Evolutionary conservation across 1,284 basidiomycete genomes (phyloP).

Genomic region (Melampsora abietis-canadensis): DNA sequence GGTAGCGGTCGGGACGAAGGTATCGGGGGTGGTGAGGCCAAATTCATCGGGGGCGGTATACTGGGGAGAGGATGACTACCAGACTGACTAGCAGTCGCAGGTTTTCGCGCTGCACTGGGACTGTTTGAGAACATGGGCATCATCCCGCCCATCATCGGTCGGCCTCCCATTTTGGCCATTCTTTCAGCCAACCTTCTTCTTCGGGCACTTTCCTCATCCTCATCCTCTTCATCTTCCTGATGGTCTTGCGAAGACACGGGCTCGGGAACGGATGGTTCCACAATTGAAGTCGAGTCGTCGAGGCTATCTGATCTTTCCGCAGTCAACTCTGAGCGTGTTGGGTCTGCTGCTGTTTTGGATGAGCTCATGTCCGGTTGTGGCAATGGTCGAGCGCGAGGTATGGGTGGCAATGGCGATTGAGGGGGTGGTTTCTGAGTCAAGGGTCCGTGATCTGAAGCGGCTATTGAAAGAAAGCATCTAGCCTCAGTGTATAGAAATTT

Average conservation of each 20-base stretch:
- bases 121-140: slow-evolving; percentile 20
- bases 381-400: neutral
- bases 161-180: slow-evolving; percentile 40
- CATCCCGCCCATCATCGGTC: slow-evolving; percentile 42
- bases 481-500: neutral
- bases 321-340: neutral
- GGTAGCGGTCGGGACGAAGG: slow-evolving; percentile 12
- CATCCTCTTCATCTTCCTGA: slow-evolving; percentile 12
- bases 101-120: neutral
- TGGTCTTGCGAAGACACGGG: neutral
- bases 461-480: neutral
- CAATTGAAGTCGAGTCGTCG: neutral
- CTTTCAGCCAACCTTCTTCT: slow-evolving; percentile 37
- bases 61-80: slow-evolving; percentile 1
- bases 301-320: neutral
- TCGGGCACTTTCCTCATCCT: slow-evolving; percentile 26
- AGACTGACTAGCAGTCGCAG: slow-evolving; percentile 1
- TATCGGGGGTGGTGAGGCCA: slow-evolving; percentile 10
- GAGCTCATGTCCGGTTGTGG: neutral
- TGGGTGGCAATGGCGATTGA: slow-evolving; percentile 1
- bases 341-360: too few species aligned
- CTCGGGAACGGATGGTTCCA: neutral
- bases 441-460: neutral
- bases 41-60: slow-evolving; percentile 2
- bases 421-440: neutral